Conservation (phyloP, 495 filamentous ascomycete species). For the Tuber calosporum region DNA sequence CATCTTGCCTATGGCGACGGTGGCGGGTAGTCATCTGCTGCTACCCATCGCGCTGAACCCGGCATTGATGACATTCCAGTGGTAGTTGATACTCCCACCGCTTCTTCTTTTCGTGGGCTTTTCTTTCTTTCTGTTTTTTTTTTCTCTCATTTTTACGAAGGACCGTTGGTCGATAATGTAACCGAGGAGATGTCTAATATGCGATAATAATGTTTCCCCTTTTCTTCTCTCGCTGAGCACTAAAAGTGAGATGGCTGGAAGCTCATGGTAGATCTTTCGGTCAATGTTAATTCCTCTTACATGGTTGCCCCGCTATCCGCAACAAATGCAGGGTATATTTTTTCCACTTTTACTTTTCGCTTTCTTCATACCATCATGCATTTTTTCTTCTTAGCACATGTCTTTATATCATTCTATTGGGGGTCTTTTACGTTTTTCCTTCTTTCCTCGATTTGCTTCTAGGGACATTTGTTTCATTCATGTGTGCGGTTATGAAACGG, state of each 20-base stretch:
- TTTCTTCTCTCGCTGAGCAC: background rate
- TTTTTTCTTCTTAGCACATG: background rate
- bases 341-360: background rate
- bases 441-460: background rate
- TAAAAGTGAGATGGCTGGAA: background rate
- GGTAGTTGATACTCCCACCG: slow-evolving; percentile 44
- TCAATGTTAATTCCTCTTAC: background rate
- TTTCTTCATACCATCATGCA: background rate
- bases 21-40: slow-evolving; percentile 60
- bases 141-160: background rate
- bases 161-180: background rate
- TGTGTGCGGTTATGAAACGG: background rate
- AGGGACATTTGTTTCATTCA: background rate
- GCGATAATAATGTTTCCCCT: background rate
- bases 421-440: background rate
- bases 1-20: slow-evolving; percentile 69
- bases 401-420: background rate
- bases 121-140: background rate
- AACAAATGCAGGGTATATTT: background rate
- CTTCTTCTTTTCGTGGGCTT: background rate
- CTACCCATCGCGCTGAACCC: slow-evolving; percentile 69
- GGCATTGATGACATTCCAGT: slow-evolving; percentile 74
- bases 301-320: background rate
- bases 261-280: background rate
- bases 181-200: background rate